phyloP scores from a whole-genome alignment of 306 rosid species.

The Boehmeria nivea region DNA sequence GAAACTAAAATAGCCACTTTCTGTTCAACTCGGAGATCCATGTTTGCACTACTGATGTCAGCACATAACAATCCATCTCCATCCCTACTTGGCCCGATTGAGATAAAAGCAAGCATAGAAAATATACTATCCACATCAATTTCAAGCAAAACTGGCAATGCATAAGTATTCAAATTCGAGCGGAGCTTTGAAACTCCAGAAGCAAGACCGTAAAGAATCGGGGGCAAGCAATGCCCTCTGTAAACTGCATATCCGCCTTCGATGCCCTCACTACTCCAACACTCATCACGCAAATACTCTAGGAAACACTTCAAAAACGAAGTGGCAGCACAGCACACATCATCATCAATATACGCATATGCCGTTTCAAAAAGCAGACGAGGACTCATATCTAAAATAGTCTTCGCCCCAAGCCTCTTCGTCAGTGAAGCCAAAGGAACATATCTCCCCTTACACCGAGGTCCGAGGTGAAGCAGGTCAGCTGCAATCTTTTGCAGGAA shows the following conservation, averaged over 20 bases:
- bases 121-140: conserved; percentile 84
- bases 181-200: conserved; percentile 92
- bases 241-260: conserved; percentile 75
- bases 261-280: conserved; percentile 81
- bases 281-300: conserved; percentile 82
- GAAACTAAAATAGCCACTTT: conserved; percentile 89
- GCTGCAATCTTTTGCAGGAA: conserved; percentile 63
- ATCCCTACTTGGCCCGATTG: conserved; percentile 46
- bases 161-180: conserved; percentile 83
- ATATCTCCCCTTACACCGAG: conserved; percentile 92
- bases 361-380: conserved; percentile 51
- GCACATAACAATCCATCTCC: conserved; percentile 41
- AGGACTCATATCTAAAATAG: conserved; percentile 62
- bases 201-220: conserved; percentile 70
- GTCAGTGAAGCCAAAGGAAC: conserved; percentile 82
- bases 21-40: conserved; percentile 70
- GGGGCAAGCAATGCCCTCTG: conserved; percentile 74
- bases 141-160: conserved; percentile 75
- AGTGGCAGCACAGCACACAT: conserved; percentile 90
- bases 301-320: conserved; percentile 81
- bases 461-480: conserved; percentile 73
- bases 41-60: conserved; percentile 34
- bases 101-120: conserved; percentile 75
- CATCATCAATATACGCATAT: conserved; percentile 81
- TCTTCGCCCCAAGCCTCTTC: conserved; percentile 80